phyloP scores from a whole-genome alignment of 1,139 yeast species.

The Sugiyamaella castrensis region DNA sequence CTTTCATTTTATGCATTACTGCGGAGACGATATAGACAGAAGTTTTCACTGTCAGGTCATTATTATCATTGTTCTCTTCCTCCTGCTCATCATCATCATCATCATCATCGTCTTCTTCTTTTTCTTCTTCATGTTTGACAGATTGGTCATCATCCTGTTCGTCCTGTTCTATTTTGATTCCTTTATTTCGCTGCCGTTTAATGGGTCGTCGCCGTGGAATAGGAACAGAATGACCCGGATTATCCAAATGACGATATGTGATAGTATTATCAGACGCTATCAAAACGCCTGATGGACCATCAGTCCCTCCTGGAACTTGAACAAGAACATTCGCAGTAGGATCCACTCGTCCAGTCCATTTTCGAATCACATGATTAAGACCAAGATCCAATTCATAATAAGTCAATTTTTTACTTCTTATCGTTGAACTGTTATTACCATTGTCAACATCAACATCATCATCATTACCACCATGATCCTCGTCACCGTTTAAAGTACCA shows the following conservation, averaged over 20 bases:
- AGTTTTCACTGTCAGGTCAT: neutral
- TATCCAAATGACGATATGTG: constrained; percentile 43
- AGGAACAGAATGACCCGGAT: constrained; percentile 43
- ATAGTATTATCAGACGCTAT: constrained; percentile 49
- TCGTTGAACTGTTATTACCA: constrained; percentile 26
- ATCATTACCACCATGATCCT: constrained; percentile 16
- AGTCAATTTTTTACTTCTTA: constrained; percentile 43
- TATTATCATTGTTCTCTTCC: neutral
- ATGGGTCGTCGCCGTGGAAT: constrained; percentile 47
- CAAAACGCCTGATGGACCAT: constrained; percentile 62
- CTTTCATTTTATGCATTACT: constrained; percentile 49
- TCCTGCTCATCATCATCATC: neutral
- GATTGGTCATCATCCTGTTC: neutral
- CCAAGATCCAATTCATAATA: constrained; percentile 87
- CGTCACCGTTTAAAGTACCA: constrained; percentile 3
- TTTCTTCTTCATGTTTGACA: neutral
- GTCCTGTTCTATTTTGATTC: neutral
- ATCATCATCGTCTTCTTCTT: neutral
- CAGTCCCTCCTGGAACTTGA: constrained; percentile 49
- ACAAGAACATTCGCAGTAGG: constrained; percentile 45
- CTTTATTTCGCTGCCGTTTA: neutral
- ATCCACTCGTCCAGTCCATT: constrained; percentile 45
- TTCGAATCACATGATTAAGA: constrained; percentile 65
- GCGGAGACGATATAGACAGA: constrained; percentile 48
- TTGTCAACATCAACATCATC: constrained; percentile 28